Percentiles rank a stretch among this genome's conserved stretches.
Evolutionary conservation across 108 stramenopile species (phyloP).

Genomic region (Nitzschia sp.): DNA sequence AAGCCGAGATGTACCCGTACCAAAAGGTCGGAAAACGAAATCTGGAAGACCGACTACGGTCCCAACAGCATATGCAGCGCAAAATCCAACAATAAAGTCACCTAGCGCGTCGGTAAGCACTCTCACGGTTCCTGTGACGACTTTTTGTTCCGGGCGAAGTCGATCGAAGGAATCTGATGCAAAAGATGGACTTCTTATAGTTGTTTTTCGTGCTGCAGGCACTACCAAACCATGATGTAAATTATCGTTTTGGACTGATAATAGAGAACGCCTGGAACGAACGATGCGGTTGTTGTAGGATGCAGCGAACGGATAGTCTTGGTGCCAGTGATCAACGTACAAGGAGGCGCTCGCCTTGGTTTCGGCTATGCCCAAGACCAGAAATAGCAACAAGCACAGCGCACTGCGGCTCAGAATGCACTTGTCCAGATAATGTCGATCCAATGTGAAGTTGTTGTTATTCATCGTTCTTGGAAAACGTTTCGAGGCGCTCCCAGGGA

Average conservation of each 20-base stretch:
- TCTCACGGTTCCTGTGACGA: background rate
- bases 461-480: no score
- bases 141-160: background rate
- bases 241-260: background rate
- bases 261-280: background rate
- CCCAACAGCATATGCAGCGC: background rate
- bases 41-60: background rate
- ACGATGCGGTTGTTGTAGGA: background rate
- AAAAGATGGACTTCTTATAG: background rate
- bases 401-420: no score
- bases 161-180: background rate
- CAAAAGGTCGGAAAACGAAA: background rate
- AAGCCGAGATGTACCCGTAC: background rate
- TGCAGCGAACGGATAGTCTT: background rate
- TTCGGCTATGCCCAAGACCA: background rate
- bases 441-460: no score
- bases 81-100: constrained; percentile 7
- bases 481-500: no score
- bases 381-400: no score
- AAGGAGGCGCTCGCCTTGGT: background rate
- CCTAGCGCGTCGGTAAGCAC: background rate
- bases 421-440: no score
- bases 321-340: background rate
- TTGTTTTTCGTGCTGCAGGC: background rate
- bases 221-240: background rate